phyloP scores from a whole-genome alignment of 2,329 filamentous ascomycete species.

The Apiospora rasikravindrae region DNA sequence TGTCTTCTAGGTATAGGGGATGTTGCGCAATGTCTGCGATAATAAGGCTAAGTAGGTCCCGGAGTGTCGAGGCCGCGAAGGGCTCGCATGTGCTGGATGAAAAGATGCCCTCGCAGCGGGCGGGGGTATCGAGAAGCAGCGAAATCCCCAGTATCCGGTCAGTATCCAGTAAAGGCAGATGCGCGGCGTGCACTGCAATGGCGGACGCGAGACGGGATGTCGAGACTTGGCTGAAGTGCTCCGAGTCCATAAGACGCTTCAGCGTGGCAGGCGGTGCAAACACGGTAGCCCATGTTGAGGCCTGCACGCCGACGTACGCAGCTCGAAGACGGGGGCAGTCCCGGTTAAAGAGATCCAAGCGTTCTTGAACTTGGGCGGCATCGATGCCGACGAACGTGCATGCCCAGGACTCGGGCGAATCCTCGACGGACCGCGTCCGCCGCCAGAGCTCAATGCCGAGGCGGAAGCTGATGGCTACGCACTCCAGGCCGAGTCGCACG shows the following conservation, averaged over 20 bases:
- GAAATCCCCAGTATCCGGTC: background rate
- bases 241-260: constrained; percentile 8
- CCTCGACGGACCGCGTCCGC: constrained; percentile 7
- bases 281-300: constrained; percentile 7
- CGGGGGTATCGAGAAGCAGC: constrained; percentile 5
- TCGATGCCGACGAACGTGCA: constrained; percentile 15
- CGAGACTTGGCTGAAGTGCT: constrained; percentile 11
- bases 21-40: constrained; percentile 3
- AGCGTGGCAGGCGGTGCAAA: constrained; percentile 11
- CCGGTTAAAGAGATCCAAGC: constrained; percentile 1
- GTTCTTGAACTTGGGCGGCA: background rate
- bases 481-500: constrained; percentile 36
- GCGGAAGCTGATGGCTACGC: constrained; percentile 38
- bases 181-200: background rate
- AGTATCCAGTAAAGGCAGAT: constrained; percentile 8
- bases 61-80: background rate
- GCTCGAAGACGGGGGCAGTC: background rate
- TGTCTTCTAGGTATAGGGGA: constrained; percentile 1
- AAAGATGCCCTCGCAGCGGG: background rate
- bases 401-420: constrained; percentile 9
- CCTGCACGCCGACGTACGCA: constrained; percentile 1
- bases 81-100: constrained; percentile 14
- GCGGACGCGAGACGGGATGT: constrained; percentile 6
- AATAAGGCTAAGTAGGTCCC: background rate
- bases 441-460: constrained; percentile 29